Evolutionary conservation across 129 eudicot genomes (phyloP).

Genomic region (Ambrosia artemisiifolia): DNA sequence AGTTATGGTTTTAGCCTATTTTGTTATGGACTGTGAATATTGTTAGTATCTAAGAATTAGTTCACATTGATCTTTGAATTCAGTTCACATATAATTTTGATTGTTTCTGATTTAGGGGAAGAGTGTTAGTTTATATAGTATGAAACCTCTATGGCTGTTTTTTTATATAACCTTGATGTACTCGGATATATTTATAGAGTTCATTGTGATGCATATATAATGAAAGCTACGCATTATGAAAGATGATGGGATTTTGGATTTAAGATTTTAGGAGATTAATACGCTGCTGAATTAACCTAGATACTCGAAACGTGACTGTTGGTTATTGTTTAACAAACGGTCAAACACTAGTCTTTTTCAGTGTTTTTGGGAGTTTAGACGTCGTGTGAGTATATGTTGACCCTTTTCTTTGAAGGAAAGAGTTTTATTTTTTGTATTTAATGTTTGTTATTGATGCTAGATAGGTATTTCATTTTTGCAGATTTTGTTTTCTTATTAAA

Average conservation of each 20-base stretch:
- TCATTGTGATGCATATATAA: too few species aligned
- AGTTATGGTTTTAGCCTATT: neutral
- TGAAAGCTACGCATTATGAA: too few species aligned
- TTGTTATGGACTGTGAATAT: neutral
- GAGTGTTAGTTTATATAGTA: too few species aligned
- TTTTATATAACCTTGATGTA: neutral
- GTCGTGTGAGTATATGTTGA: neutral
- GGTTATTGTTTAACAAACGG: neutral
- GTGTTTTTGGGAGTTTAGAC: neutral
- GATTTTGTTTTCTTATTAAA: too few species aligned
- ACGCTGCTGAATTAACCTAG: neutral
- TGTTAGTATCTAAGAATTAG: too few species aligned
- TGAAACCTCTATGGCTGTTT: neutral
- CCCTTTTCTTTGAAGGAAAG: neutral
- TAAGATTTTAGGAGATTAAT: too few species aligned
- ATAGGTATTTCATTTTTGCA: conserved; percentile 16
- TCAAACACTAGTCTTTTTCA: too few species aligned
- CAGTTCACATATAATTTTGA: too few species aligned
- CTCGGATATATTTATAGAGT: neutral
- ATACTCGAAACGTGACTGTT: too few species aligned
- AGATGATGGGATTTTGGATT: too few species aligned
- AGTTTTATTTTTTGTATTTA: neutral
- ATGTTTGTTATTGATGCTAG: conserved; percentile 12
- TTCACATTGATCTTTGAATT: neutral
- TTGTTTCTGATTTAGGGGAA: too few species aligned